Conservation (phyloP, 768 basidiomycete genomes). For the Russula ochroleuca region DNA sequence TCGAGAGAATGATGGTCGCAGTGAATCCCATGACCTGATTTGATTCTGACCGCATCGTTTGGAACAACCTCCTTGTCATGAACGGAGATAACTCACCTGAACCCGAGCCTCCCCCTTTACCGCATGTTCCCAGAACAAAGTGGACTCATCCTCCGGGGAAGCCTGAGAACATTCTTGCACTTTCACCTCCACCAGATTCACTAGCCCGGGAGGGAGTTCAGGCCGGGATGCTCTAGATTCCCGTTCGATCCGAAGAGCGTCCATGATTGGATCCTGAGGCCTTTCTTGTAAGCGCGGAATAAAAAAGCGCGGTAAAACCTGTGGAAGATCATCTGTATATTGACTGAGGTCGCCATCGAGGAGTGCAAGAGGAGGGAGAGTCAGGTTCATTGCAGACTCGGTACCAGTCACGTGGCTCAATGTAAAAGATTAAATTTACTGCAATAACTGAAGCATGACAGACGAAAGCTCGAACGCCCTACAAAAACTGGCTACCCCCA, state of each 20-base stretch:
- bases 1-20: constrained; percentile 37
- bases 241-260: constrained; percentile 40
- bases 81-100: constrained; percentile 11
- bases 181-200: constrained; percentile 13
- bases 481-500: constrained; percentile 17
- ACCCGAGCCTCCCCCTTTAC: constrained; percentile 3
- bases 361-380: constrained; percentile 5
- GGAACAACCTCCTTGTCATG: background rate
- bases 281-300: constrained; percentile 63
- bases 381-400: constrained; percentile 10
- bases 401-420: constrained; percentile 3
- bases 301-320: constrained; percentile 42
- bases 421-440: background rate
- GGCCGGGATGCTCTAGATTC: constrained; percentile 2
- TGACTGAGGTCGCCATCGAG: background rate
- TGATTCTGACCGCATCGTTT: constrained; percentile 38
- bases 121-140: constrained; percentile 14
- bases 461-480: background rate
- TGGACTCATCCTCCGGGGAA: background rate
- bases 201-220: constrained; percentile 14
- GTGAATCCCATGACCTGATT: constrained; percentile 61
- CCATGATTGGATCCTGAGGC: constrained; percentile 77
- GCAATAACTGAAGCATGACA: background rate
- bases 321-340: constrained; percentile 19
- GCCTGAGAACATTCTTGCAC: background rate